Base-by-base conservation (phyloP, 2,329 filamentous ascomycete genomes). In the Bipolaris cookei region DNA sequence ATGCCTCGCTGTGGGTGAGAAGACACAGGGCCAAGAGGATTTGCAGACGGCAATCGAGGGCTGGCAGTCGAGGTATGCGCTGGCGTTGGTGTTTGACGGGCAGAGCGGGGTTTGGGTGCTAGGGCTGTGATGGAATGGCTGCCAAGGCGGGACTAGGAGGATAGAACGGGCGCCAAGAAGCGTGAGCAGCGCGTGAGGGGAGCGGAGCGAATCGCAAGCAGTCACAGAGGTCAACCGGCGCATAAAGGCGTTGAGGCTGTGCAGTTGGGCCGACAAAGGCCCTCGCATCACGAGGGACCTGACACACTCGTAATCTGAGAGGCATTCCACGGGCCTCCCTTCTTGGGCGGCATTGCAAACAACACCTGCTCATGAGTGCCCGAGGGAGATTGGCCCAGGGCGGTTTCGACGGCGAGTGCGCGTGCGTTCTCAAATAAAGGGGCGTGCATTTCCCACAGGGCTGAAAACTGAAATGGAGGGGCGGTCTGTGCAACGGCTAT, bases 211-310 rank as follows among this genome's bases (percentile, higher is more conserved):
- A 66, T 62, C 46, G 55, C 46, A 41, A 47, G 57, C 18, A 50
- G 48, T 45, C 48, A 38, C 50, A 46, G 20, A 51, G 57, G 58
- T 59, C 59, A 63, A 42, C 41, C 21, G 59, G 41, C 68, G 68
- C 68, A 66, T 70, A 64, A 44, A 58, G 69, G 70, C 70, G 67
- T 61, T 63, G 71, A 71, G 71, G 70, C 71, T 72, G 69, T 72
- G 71, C 59, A 63, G 46, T 53, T 52, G 53, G 30, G 48, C 46
- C 46, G 54, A 52, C 50, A 37, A 56, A 56, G 66, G 44, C 54
- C 21, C n/a, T 30, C 37, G 30, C 56, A 51, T 50, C 60, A 62
- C 49, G 63, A 42, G 23, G 44, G 20, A 13, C 53, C 34, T 43
- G 35, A 53, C 54, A 62, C 61, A 66, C 63, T 53, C 45, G 58